Evolutionary conservation across 2,329 filamentous ascomycete genomes (phyloP), one percentile per base, ranked within the genome.

Genomic region (Penicillium griseofulvum): DNA sequence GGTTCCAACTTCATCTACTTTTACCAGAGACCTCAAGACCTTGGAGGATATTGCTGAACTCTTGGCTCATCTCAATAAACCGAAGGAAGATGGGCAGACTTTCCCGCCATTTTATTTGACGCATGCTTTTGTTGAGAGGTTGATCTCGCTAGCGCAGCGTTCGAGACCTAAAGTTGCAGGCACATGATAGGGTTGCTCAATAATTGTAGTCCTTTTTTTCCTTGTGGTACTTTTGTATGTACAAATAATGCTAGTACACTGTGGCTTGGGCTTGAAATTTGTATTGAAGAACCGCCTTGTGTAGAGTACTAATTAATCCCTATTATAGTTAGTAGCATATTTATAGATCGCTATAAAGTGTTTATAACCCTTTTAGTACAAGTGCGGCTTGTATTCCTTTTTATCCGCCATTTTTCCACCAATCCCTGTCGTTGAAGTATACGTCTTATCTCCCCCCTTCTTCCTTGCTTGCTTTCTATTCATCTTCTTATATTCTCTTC

Each of bases 71-170:
- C 46, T 61, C 5, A 52, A 49, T n/a, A 52, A 48, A 9, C 48
- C 60, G 0, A 54, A 49, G 8, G 41, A 52, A 19, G 57, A 55
- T 5, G 46, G 52, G 7, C 52, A 56, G 22, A 54, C 51, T 39
- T 66, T 61, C 44, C 59, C 64, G 6, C 62, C 64, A 5, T 63
- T 67, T 39, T 64, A 62, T 41, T n/a, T 66, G 10, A 60, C 59
- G 0, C 46, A 57, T 6, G 52, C 45, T 16, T 62, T 67, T 19
- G 54, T 63, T 41, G 54, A 56, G 37, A 56, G 53, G 37, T 38
- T 67, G 19, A 41, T 63, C n/a, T 55, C 52, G 34, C 48, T 66
- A 16, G 63, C 51, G 31, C 48, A 38, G 22, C 37, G 49, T 12
- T 49, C 51, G 12, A 26, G 22, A 26, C 17, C 51, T 26, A 37